Evolutionary conservation across 2,329 filamentous ascomycete genomes (phyloP), one percentile per base, ranked within the genome.

Genomic region (Metarhizium album): DNA sequence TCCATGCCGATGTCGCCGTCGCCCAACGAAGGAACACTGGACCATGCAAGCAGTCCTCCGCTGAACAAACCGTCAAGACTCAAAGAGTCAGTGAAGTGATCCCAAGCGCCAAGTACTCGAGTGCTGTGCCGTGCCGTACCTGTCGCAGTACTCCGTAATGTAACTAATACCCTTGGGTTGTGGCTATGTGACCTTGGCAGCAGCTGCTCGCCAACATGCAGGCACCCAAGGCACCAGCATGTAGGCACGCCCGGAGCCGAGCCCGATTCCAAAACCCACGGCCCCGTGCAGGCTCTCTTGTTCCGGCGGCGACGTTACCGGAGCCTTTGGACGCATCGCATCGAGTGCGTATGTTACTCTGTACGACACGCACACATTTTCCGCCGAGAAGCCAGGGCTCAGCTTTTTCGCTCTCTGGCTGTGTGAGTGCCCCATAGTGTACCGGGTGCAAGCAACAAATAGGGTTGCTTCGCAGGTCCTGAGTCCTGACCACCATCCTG

Each of bases 1-100:
- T 48, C 51, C 51, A 27, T 50, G 51, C 38, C 50, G n/a, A 27
- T 42, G 43, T 18, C 51, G 40, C 50, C 46, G 42, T 49, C 23
- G 27, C 27, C 45, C 46, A 47, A 43, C 43, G 51, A 13, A 35
- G 33, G 11, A 35, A 35, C 16, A 35, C 11, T 35, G 33, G 33
- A 14, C 33, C 33, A 35, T 35, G 33, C 16, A 35, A 35, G 33
- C 16, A 35, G 33, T 13, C 16, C 11, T 4, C 16, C 33, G 33
- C 33, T 35, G 3, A 35, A 13, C 4, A 4, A 13, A 4, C 4
- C 4, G 11, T 35, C 33, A 35, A 13, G 11, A 16, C 4, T n/a
- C n/a, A n/a, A n/a, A n/a, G n/a, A n/a, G n/a, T n/a, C n/a, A n/a
- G n/a, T n/a, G n/a, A n/a, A n/a, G n/a, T n/a, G n/a, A n/a, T 14